phyloP scores from a whole-genome alignment of 306 rosid genomes.

The Trifolium dubium region DNA sequence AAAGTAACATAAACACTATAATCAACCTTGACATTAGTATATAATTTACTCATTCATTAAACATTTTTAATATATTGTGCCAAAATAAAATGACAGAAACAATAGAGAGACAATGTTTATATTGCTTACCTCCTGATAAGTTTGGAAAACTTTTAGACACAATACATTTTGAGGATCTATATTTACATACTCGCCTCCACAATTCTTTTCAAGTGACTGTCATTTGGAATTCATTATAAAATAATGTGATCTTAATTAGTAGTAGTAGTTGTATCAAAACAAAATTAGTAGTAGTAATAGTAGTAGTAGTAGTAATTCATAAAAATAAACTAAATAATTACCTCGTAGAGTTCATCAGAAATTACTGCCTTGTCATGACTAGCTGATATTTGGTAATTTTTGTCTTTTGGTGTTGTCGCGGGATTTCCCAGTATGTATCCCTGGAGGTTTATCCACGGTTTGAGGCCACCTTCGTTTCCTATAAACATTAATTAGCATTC shows the following conservation, averaged over 20 bases:
- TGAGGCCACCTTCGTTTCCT: slow-evolving; percentile 54
- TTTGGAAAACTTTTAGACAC: slow-evolving; percentile 40
- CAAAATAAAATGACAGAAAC: too few species aligned
- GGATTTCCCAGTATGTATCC: slow-evolving; percentile 66
- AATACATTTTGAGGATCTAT: slow-evolving; percentile 34
- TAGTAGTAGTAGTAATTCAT: neutral
- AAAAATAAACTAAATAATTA: too few species aligned
- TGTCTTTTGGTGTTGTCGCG: neutral
- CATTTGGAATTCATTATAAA: neutral
- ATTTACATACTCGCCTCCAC: slow-evolving; percentile 46
- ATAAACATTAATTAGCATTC: too few species aligned
- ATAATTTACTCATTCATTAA: too few species aligned
- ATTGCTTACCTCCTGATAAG: slow-evolving; percentile 27
- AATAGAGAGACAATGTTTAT: too few species aligned
- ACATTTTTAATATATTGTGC: too few species aligned
- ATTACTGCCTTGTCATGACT: slow-evolving; percentile 62
- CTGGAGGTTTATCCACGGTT: slow-evolving; percentile 65
- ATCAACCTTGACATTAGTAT: too few species aligned
- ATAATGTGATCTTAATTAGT: too few species aligned
- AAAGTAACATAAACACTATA: too few species aligned
- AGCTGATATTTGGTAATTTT: slow-evolving; percentile 20
- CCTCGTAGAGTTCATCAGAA: slow-evolving; percentile 59
- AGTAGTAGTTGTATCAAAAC: too few species aligned
- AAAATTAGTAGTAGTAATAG: too few species aligned
- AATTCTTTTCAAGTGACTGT: slow-evolving; percentile 52